Base-by-base conservation (phyloP, 2,329 filamentous ascomycete species). In the Macrophomina tecta region DNA sequence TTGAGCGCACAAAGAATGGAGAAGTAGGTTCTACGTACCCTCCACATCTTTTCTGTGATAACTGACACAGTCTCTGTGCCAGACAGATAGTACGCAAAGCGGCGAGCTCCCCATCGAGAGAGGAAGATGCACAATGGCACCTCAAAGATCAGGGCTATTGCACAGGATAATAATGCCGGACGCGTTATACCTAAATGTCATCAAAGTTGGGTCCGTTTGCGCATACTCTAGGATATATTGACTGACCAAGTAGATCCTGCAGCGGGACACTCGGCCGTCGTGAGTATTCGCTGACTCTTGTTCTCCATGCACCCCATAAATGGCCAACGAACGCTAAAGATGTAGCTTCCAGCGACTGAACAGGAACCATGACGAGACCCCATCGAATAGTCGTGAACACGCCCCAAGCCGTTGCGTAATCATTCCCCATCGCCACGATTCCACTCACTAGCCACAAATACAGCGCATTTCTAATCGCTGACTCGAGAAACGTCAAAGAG, bases 381-480 rank as follows among this genome's bases (percentile, higher is more conserved):
- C 90, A 92, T 14, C 89, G 84, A 49, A 92, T 92, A 0, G 89
- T 92, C 65, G 86, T 90, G 79, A 93, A 93, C 9, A 92, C 81
- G 1, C 89, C 87, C 90, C 89, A 93, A 0, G 90, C 89, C 0
- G 89, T 92, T 0, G 89, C 87, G 74, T 92, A 92, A 6, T 86
- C 83, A 0, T 80, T 77, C 0, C 89, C 89, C 67, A 92, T 80
- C 0, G 84, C 78, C 0, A 92, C 84, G 18, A 93, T 90, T 4
- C 83, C 86, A 63, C 80, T 84, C 0, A 92, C 84, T 0, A 92
- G 81, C 90, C 89, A 92, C 0, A 92, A 83, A 68, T 92, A 92
- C 0, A 93, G 80, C 0, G 87, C 83, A 69, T 92, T 93, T 6
- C 90, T 82, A 4, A 91, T 77, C 0, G 86, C 87, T 0, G 89